phyloP scores from a whole-genome alignment of 768 basidiomycete genomes.

The Lentinula aciculospora region DNA sequence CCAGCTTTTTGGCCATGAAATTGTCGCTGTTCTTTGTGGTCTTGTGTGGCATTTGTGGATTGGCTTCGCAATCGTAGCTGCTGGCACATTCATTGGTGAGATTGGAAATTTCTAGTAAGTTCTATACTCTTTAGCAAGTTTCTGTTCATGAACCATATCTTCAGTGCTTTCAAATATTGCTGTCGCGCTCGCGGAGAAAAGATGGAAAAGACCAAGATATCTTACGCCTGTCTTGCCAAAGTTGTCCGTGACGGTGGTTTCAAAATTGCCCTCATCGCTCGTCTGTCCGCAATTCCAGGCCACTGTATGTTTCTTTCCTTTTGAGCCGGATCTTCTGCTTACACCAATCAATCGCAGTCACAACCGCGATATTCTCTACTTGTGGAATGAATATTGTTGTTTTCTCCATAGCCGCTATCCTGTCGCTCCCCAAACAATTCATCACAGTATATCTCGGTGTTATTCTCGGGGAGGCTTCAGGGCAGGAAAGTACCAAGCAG shows the following conservation, averaged over 20 bases:
- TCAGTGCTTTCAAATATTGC: slow-evolving; percentile 78
- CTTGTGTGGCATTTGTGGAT: slow-evolving; percentile 86
- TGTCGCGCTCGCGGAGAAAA: slow-evolving; percentile 74
- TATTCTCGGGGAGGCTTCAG: slow-evolving; percentile 51
- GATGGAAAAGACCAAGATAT: slow-evolving; percentile 50
- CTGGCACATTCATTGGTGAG: slow-evolving; percentile 82
- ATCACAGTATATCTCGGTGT: slow-evolving; percentile 90
- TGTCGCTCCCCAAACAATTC: slow-evolving; percentile 88
- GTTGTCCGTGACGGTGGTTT: slow-evolving; percentile 87
- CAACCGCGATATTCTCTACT: slow-evolving; percentile 82
- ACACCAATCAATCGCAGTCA: slow-evolving; percentile 42
- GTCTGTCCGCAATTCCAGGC: slow-evolving; percentile 79
- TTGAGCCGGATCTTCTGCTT: not conserved
- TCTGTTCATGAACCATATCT: not conserved
- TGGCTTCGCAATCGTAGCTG: slow-evolving; percentile 83
- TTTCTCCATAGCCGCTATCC: slow-evolving; percentile 73
- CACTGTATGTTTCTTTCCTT: slow-evolving; percentile 51
- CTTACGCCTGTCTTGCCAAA: slow-evolving; percentile 57
- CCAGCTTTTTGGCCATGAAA: slow-evolving; percentile 88
- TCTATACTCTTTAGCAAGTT: not conserved
- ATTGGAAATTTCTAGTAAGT: slow-evolving; percentile 83
- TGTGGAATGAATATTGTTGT: slow-evolving; percentile 82
- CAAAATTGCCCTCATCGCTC: slow-evolving; percentile 71
- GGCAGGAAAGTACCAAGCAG: slow-evolving; percentile 37
- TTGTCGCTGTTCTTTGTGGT: slow-evolving; percentile 83